phyloP scores from a whole-genome alignment of 768 basidiomycete species.

The Porphyrellus cyaneotinctus region DNA sequence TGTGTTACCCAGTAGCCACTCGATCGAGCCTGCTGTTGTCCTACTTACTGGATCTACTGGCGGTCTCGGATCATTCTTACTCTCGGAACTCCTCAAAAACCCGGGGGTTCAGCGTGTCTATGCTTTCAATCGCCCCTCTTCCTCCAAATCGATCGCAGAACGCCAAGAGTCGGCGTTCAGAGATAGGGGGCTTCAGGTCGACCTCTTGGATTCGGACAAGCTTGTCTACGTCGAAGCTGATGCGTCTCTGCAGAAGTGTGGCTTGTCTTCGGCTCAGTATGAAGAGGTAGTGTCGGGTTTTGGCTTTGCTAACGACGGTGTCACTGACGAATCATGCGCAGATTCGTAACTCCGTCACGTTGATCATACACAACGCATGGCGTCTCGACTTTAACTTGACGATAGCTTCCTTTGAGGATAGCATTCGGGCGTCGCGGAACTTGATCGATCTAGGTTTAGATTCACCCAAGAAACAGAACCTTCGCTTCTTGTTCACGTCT shows the following conservation, averaged over 20 bases:
- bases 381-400: constrained; percentile 41
- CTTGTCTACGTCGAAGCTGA: constrained; percentile 36
- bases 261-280: constrained; percentile 23
- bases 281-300: constrained; percentile 9
- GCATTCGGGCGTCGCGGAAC: constrained; percentile 37
- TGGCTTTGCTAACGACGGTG: background rate
- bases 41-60: constrained; percentile 41
- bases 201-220: constrained; percentile 29
- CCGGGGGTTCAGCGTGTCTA: constrained; percentile 27
- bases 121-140: constrained; percentile 32
- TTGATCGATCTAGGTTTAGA: constrained; percentile 30
- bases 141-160: constrained; percentile 10
- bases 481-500: constrained; percentile 40
- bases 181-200: constrained; percentile 29
- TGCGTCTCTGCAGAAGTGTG: constrained; percentile 25
- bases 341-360: constrained; percentile 32
- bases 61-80: constrained; percentile 36
- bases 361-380: constrained; percentile 43
- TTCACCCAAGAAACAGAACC: constrained; percentile 22
- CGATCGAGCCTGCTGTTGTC: constrained; percentile 22
- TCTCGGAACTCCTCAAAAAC: constrained; percentile 26
- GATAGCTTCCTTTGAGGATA: constrained; percentile 42
- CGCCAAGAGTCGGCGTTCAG: constrained; percentile 30
- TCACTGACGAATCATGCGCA: constrained; percentile 1
- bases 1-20: constrained; percentile 3